Evolutionary conservation across 1,284 basidiomycete species (phyloP).

Genomic region (Heliocybe sulcata): DNA sequence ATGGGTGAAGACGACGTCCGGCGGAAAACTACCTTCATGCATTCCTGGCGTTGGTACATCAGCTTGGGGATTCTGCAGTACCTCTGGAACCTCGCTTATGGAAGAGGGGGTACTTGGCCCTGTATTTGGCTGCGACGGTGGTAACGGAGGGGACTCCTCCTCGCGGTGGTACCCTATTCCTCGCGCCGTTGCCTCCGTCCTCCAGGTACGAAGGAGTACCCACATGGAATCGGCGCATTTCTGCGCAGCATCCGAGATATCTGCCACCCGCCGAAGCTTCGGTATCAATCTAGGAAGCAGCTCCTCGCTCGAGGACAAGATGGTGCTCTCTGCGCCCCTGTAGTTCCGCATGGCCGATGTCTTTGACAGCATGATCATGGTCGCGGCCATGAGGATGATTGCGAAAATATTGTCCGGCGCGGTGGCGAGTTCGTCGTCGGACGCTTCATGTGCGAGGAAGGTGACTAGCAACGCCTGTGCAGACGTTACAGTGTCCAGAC

Average conservation of each 20-base stretch:
- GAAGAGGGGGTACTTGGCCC: neutral
- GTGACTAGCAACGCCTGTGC: neutral
- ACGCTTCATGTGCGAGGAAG: neutral
- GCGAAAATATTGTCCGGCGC: neutral
- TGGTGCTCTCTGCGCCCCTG: neutral
- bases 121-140: neutral
- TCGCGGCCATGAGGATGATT: neutral
- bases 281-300: neutral
- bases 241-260: neutral
- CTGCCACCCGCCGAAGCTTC: neutral
- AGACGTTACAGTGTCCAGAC: neutral
- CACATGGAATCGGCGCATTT: neutral
- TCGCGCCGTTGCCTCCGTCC: neutral
- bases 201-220: neutral
- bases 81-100: neutral
- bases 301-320: neutral
- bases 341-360: neutral
- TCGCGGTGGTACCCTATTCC: neutral
- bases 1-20: neutral
- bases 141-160: neutral
- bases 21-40: neutral
- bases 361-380: neutral
- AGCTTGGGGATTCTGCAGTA: neutral
- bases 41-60: neutral
- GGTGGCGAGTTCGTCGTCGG: neutral